Evolutionary conservation across 441 rosid genomes (phyloP).

Genomic region (Erysimum pusillum): DNA sequence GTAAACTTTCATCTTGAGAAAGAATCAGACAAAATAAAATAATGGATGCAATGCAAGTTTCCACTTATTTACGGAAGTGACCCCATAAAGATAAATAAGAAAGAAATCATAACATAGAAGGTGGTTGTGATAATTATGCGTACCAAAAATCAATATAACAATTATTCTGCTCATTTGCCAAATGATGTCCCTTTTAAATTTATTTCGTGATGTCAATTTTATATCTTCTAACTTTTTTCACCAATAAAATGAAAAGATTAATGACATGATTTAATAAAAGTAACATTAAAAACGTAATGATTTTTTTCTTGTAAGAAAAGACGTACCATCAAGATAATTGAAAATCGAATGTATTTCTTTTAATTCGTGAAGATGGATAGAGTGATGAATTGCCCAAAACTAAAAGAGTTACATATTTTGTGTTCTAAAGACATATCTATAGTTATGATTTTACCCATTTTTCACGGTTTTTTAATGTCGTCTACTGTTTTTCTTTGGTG

Average conservation of each 20-base stretch:
- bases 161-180: constrained; percentile 29
- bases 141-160: constrained; percentile 30
- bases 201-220: not conserved
- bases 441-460: not conserved
- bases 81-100: not conserved
- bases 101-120: constrained; percentile 16
- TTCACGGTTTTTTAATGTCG: no score
- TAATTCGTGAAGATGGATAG: no score
- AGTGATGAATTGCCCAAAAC: no score
- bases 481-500: not conserved
- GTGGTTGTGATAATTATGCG: constrained; percentile 30
- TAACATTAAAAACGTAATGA: no score
- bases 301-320: not conserved
- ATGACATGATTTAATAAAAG: not conserved
- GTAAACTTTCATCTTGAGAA: constrained; percentile 27
- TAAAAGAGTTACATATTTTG: no score
- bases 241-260: not conserved
- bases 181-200: not conserved
- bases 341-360: no score
- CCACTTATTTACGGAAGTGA: constrained; percentile 21
- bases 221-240: constrained; percentile 1
- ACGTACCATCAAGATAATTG: no score
- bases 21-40: constrained; percentile 17
- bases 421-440: no score
- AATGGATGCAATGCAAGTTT: constrained; percentile 31